phyloP scores from a whole-genome alignment of 2,329 filamentous ascomycete genomes.

The Hymenoscyphus fraxineus region DNA sequence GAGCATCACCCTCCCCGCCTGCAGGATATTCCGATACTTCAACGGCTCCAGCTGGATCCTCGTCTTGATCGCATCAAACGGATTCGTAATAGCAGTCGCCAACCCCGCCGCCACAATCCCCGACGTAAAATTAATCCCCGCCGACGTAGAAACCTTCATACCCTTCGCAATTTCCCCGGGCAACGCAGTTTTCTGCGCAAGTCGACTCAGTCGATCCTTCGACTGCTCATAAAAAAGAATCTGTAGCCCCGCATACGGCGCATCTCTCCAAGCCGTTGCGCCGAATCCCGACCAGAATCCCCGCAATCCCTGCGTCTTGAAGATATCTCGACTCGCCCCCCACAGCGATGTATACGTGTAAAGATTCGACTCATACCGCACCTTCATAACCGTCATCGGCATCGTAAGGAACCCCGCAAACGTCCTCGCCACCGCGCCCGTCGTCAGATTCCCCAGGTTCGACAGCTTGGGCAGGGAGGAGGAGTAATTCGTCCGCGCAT shows the following conservation, averaged over 20 bases:
- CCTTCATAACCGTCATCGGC: conserved; percentile 94
- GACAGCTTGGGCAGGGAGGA: conserved; percentile 78
- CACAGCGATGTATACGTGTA: conserved; percentile 78
- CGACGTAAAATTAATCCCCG: conserved; percentile 79
- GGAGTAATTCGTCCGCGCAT: conserved; percentile 41
- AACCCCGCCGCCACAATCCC: conserved; percentile 75
- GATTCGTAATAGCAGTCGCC: conserved; percentile 88
- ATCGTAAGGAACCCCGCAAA: conserved; percentile 88
- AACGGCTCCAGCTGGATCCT: conserved; percentile 84
- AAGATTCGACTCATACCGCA: conserved; percentile 85
- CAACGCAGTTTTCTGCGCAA: conserved; percentile 27
- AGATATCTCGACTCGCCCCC: conserved; percentile 71
- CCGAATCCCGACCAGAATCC: conserved; percentile 95
- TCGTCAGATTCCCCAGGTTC: conserved; percentile 78
- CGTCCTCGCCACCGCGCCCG: conserved; percentile 79
- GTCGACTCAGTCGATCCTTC: conserved; percentile 56
- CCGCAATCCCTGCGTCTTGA: conserved; percentile 65
- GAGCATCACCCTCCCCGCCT: conserved; percentile 74
- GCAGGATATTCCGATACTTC: conserved; percentile 77
- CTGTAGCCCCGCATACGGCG: conserved; percentile 94
- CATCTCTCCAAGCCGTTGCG: conserved; percentile 87
- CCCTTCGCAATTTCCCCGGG: conserved; percentile 18
- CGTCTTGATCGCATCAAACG: conserved; percentile 95
- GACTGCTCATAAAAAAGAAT: conserved; percentile 88
- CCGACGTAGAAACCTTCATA: conserved; percentile 42